phyloP scores from a whole-genome alignment of 1,139 yeast species.

The Magnusiomyces tetraspermus region DNA sequence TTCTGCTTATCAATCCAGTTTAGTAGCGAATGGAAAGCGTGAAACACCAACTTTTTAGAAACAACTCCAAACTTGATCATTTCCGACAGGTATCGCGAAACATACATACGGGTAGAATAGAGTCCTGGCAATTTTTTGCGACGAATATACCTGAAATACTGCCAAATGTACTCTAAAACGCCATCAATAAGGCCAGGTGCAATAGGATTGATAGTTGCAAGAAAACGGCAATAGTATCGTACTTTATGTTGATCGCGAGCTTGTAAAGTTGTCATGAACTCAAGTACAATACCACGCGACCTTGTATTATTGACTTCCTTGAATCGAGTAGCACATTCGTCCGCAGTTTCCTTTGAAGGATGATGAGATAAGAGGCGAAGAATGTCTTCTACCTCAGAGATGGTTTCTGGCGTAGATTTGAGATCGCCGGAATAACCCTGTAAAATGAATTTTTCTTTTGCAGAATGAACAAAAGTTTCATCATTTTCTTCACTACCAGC shows the following conservation, averaged over 20 bases:
- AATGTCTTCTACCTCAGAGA: slow-evolving; percentile 19
- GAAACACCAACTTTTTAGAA: slow-evolving; percentile 64
- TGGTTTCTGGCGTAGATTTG: slow-evolving; percentile 11
- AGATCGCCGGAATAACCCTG: slow-evolving; percentile 14
- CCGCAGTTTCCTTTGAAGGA: slow-evolving; percentile 42
- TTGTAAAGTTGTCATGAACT: slow-evolving; percentile 38
- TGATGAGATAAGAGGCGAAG: slow-evolving; percentile 20
- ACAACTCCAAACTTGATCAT: slow-evolving; percentile 66
- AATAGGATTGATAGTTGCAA: slow-evolving; percentile 47
- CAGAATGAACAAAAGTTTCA: slow-evolving; percentile 15
- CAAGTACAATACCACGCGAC: slow-evolving; percentile 51
- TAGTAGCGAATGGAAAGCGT: slow-evolving; percentile 42
- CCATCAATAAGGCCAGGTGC: slow-evolving; percentile 49
- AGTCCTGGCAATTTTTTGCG: slow-evolving; percentile 19
- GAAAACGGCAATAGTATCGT: slow-evolving; percentile 52
- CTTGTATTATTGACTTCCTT: slow-evolving; percentile 64
- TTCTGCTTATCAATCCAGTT: slow-evolving; percentile 38
- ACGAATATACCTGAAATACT: slow-evolving; percentile 22
- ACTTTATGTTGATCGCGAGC: slow-evolving; percentile 26
- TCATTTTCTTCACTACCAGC: slow-evolving; percentile 6
- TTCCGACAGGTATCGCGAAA: slow-evolving; percentile 50
- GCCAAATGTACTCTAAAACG: slow-evolving; percentile 47
- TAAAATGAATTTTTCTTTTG: slow-evolving; percentile 10
- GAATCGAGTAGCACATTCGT: slow-evolving; percentile 48
- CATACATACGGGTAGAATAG: slow-evolving; percentile 36